A percentile compares a stretch with the other conserved stretches of the same genome.
phyloP scores from a whole-genome alignment of 768 basidiomycete species.

The Russula olivacea region DNA sequence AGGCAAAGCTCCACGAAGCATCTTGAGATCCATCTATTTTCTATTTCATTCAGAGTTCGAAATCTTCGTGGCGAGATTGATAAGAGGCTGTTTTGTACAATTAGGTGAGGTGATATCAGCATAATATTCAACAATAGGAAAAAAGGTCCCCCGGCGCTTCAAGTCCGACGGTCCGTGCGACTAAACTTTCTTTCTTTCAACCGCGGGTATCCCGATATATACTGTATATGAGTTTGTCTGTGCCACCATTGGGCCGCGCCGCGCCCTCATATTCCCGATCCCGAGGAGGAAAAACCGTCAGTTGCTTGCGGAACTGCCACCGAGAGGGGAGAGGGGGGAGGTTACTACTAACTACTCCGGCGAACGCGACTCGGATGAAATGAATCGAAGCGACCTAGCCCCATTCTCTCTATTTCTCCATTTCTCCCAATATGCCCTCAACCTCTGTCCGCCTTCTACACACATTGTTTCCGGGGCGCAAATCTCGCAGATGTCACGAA shows the following conservation, averaged over 20 bases:
- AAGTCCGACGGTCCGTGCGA: not conserved
- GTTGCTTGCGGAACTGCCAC: conserved; percentile 4
- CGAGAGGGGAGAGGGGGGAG: not conserved
- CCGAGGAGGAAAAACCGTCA: conserved; percentile 16
- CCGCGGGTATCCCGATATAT: conserved; percentile 8
- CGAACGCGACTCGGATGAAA: not conserved
- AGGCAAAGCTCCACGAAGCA: conserved; percentile 4
- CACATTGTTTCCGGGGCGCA: conserved; percentile 5
- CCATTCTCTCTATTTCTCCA: not conserved
- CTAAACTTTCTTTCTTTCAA: not conserved
- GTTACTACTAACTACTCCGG: not conserved
- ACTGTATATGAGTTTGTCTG: not conserved
- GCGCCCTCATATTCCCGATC: conserved; percentile 9
- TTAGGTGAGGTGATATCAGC: not conserved
- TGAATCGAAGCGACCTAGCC: conserved; percentile 16
- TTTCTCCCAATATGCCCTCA: not conserved
- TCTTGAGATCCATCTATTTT: not conserved
- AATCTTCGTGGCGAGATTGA: conserved; percentile 11
- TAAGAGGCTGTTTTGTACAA: conserved; percentile 15
- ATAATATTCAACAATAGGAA: not conserved
- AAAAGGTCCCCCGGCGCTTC: not conserved
- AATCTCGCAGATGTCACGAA: conserved; percentile 5
- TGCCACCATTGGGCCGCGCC: not conserved
- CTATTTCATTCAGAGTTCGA: conserved; percentile 5
- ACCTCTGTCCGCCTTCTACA: not conserved